Percentiles rank a stretch among this genome's conserved stretches.
These are phyloP conservation scores for Boletus edulis DNA, from an alignment of 768 basidiomycete genomes.

Conservation along the genomic window DNA sequence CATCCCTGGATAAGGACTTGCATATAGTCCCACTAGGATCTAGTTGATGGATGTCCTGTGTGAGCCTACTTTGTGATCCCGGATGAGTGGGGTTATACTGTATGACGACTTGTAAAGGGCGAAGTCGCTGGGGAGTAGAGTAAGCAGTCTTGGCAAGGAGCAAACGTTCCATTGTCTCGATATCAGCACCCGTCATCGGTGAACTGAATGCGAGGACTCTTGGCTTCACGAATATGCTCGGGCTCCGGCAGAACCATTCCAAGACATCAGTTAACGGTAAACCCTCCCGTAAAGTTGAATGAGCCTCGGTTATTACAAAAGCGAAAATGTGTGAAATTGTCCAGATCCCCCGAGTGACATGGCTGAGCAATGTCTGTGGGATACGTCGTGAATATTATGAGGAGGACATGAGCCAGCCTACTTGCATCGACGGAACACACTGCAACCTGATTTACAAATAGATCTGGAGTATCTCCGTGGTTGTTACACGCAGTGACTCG, in stretches of 20 bases:
- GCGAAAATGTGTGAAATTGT: slow-evolving; percentile 43
- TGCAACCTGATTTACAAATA: slow-evolving; percentile 33
- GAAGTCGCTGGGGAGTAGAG: slow-evolving; percentile 34
- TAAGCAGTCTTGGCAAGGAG: slow-evolving; percentile 41
- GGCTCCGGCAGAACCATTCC: slow-evolving; percentile 42
- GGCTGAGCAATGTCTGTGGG: slow-evolving; percentile 40
- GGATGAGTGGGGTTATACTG: slow-evolving; percentile 45
- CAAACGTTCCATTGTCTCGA: slow-evolving; percentile 38
- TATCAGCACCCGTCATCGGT: slow-evolving; percentile 25
- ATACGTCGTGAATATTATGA: slow-evolving; percentile 3
- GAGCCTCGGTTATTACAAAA: slow-evolving; percentile 45
- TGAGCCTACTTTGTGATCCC: slow-evolving; percentile 40
- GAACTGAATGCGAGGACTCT: slow-evolving; percentile 42
- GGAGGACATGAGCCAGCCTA: slow-evolving; percentile 4
- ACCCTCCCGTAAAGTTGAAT: slow-evolving; percentile 35
- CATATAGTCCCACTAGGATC: slow-evolving; percentile 40
- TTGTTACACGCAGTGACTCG: slow-evolving; percentile 14
- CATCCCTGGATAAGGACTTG: slow-evolving; percentile 43
- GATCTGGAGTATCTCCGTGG: slow-evolving; percentile 14
- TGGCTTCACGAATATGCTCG: slow-evolving; percentile 37
- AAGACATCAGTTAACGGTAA: slow-evolving; percentile 44
- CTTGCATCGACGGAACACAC: slow-evolving; percentile 42
- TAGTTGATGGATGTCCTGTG: slow-evolving; percentile 45
- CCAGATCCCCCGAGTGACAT: slow-evolving; percentile 36
- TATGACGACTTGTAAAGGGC: slow-evolving; percentile 52